Evolutionary conservation across 805 yeast genomes (phyloP).

Genomic region (Saccharomyces eubayanus): DNA sequence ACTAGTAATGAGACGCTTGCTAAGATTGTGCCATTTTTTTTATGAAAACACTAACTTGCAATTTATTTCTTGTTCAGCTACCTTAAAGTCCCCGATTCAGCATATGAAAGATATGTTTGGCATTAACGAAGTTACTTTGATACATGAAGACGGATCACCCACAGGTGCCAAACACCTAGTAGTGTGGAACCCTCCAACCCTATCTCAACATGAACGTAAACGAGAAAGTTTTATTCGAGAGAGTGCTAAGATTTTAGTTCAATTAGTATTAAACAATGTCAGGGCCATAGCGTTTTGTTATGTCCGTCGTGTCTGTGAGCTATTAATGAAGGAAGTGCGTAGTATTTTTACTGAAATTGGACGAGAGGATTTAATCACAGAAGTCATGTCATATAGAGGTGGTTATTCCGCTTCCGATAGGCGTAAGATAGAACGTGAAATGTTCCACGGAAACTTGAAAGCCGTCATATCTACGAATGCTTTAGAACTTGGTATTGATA

Average conservation of each 20-base stretch:
- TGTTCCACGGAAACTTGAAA: constrained; percentile 78
- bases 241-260: constrained; percentile 65
- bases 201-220: constrained; percentile 45
- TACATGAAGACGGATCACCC: constrained; percentile 83
- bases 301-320: constrained; percentile 77
- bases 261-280: constrained; percentile 53
- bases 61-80: constrained; percentile 91
- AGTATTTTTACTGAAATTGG: constrained; percentile 39
- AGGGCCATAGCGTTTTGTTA: constrained; percentile 87
- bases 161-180: constrained; percentile 65
- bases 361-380: constrained; percentile 41
- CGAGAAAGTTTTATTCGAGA: constrained; percentile 66
- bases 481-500: constrained; percentile 88
- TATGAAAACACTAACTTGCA: constrained; percentile 40
- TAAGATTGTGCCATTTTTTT: constrained; percentile 40
- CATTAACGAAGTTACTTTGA: constrained; percentile 46
- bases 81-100: constrained; percentile 61
- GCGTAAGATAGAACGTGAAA: constrained; percentile 75
- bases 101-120: constrained; percentile 77
- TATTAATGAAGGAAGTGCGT: constrained; percentile 76
- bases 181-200: constrained; percentile 80
- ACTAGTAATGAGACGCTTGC: constrained; percentile 67
- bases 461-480: constrained; percentile 96
- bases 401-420: constrained; percentile 87
- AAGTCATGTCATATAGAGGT: constrained; percentile 88